These are phyloP conservation scores for Microbotryum intermedium DNA, from an alignment of 1,284 basidiomycete species.

Conservation along the genomic window DNA sequence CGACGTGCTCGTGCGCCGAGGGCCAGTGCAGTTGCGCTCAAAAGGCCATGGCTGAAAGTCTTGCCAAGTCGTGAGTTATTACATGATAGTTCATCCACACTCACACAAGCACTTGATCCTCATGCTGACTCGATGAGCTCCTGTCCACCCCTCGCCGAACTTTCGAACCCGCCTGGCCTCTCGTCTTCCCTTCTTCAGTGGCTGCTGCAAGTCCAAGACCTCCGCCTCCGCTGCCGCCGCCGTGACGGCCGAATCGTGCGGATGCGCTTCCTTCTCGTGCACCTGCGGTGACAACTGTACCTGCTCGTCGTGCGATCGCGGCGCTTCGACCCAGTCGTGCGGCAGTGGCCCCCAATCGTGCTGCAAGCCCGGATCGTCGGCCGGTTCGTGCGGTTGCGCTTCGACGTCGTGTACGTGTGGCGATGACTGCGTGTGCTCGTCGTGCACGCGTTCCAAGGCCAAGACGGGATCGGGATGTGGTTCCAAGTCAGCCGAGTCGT, in stretches of 20 bases:
- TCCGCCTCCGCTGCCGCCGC: no score
- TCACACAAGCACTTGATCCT: no score
- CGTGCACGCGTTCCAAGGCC: background rate
- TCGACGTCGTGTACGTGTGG: background rate
- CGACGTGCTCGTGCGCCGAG: no score
- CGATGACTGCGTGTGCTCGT: background rate
- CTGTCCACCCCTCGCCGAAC: no score
- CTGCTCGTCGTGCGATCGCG: background rate
- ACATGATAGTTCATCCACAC: background rate
- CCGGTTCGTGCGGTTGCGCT: background rate
- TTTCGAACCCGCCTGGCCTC: no score
- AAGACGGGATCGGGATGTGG: background rate
- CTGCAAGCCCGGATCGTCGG: background rate
- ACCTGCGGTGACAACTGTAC: background rate
- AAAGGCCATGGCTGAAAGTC: no score
- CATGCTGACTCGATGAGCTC: no score
- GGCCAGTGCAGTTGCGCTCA: no score
- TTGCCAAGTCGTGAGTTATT: background rate
- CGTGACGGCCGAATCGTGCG: background rate
- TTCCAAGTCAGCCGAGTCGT: no score
- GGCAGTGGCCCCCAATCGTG: background rate
- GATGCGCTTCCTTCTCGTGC: constrained; percentile 4
- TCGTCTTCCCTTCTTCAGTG: no score
- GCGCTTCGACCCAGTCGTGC: background rate
- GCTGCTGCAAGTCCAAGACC: no score